Evolutionary conservation across 73 alveolate genomes (phyloP).

Genomic region (Paraurostyla sp.): DNA sequence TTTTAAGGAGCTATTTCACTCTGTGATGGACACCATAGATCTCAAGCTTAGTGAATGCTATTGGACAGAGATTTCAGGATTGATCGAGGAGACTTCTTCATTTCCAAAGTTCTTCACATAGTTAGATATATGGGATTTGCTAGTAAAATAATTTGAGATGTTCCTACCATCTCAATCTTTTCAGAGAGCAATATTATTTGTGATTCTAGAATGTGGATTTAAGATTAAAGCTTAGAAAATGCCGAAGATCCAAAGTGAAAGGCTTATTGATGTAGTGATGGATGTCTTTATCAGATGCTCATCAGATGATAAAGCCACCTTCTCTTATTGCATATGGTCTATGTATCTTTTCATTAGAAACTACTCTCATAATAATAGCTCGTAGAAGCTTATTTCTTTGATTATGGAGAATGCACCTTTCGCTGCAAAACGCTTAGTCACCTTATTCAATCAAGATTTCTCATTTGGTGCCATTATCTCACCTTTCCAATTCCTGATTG

Average conservation of each 20-base stretch:
- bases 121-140: slow-evolving; percentile 19
- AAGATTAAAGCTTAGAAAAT: background rate
- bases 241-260: background rate
- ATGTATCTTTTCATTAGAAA: background rate
- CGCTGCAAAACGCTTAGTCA: background rate
- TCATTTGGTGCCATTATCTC: background rate
- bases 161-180: slow-evolving; percentile 26
- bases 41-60: slow-evolving; percentile 42
- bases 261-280: slow-evolving; percentile 20
- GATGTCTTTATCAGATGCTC: slow-evolving; percentile 29
- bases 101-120: slow-evolving; percentile 21
- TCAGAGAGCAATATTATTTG: slow-evolving; percentile 23
- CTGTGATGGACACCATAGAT: slow-evolving; percentile 21
- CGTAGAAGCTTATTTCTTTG: background rate
- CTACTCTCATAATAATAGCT: background rate
- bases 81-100: background rate
- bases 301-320: background rate
- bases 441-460: background rate
- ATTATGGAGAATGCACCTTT: slow-evolving; percentile 11
- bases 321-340: slow-evolving; percentile 20
- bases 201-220: slow-evolving; percentile 21
- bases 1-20: slow-evolving; percentile 21
- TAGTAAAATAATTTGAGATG: slow-evolving; percentile 19
- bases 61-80: slow-evolving; percentile 29
- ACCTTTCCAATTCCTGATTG: background rate